Base-by-base conservation (phyloP, 2,329 filamentous ascomycete genomes). In the Neoarthrinium moseri region DNA sequence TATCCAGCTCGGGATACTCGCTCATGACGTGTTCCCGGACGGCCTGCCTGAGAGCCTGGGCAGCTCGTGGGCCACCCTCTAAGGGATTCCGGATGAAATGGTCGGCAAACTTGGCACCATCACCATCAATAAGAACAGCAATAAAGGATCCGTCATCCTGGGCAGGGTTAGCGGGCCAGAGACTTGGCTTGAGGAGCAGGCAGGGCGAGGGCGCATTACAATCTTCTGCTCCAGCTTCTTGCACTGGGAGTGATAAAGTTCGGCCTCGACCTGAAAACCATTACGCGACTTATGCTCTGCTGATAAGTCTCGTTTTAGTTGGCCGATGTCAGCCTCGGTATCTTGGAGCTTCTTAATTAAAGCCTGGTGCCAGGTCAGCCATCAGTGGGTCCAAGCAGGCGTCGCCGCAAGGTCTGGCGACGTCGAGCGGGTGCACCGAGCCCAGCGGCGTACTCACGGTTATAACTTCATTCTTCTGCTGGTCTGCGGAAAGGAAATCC, bases 41-140 rank as follows among this genome's bases (percentile, higher is more conserved):
- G 21, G 59, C 60, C 41, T 63, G 58, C 46, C 59, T 64, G 50
- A 65, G 54, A 43, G 49, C 58, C 45, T 61, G 52, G 1, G 61
- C 60, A 40, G 61, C 62, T 43, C 47, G 58, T 27, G 57, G 57
- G 11, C 59, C 62, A 17, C 62, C 62, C 6, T 53, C 49, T 8
- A 52, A 43, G 29, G 55, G 51, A 37, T 58, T 59, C 23, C 56
- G 60, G 23, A 65, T 51, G 46, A 57, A 63, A 35, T 58, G 56
- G 36, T 65, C 61, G 21, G 57, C 56, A 49, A 65, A 65, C 51
- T 65, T 65, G 45, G 62, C 62, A 5, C 62, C 62, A 41, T 65
- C 62, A 38, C 62, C 62, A 47, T 65, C 62, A 48, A 65, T 59
- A 48, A 65, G 61, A 18, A 65, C 58, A 26, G 62, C 61, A 33